phyloP scores from a whole-genome alignment of 2,329 filamentous ascomycete genomes.

The Hypoxylon sp. region DNA sequence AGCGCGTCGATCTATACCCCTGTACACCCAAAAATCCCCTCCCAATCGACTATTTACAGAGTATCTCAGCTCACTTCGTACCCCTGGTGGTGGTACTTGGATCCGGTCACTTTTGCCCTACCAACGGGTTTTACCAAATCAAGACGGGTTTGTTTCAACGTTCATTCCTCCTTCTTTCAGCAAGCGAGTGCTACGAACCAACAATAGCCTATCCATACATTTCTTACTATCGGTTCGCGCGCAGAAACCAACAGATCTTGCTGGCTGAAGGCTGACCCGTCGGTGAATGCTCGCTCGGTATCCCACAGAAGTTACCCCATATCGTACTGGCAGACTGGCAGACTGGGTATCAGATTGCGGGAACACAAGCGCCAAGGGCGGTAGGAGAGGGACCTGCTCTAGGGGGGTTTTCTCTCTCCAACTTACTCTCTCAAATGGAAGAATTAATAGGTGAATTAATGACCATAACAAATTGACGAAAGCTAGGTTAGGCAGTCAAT shows the following conservation, averaged over 20 bases:
- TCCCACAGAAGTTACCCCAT: constrained; percentile 15
- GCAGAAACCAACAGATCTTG: constrained; percentile 12
- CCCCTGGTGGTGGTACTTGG: constrained; percentile 23
- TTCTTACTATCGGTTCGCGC: constrained; percentile 19
- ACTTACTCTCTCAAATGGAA: too few species aligned
- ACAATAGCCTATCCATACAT: constrained; percentile 18
- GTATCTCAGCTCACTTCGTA: constrained; percentile 27
- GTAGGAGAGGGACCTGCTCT: constrained; percentile 4
- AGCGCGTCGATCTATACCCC: constrained; percentile 44
- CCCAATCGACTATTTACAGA: constrained; percentile 28
- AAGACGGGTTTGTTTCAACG: constrained; percentile 42
- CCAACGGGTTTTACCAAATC: constrained; percentile 41
- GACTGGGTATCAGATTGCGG: constrained; percentile 1
- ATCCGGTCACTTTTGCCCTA: constrained; percentile 33
- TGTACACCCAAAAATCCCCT: constrained; percentile 30
- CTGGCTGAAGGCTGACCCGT: constrained; percentile 20
- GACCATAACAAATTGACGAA: constrained; percentile 5
- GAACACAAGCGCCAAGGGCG: constrained; percentile 35
- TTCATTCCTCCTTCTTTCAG: constrained; percentile 30
- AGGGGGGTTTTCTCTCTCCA: not conserved
- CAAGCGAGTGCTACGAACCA: constrained; percentile 32
- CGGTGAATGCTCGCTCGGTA: constrained; percentile 22
- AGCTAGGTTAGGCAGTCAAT: not conserved
- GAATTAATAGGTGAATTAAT: constrained; percentile 3
- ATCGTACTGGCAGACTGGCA: not conserved